These are phyloP conservation scores for Fraxinus cuspidata DNA, from an alignment of 257 asterid genomes.

Conservation along the genomic window DNA sequence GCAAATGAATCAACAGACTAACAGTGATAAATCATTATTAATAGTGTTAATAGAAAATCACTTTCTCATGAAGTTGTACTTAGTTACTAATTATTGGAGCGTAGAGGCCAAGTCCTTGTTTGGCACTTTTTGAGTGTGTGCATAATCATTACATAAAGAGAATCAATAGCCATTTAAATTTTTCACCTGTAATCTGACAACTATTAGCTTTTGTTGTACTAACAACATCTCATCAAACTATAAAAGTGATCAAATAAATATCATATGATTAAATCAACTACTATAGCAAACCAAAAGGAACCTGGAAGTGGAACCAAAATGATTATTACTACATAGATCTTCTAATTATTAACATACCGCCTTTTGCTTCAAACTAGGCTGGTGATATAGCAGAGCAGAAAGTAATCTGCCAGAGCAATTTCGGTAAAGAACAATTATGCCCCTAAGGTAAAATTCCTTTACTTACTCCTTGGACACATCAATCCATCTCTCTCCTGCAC, in stretches of 20 bases:
- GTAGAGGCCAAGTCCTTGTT: conserved; percentile 8
- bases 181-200: conserved; percentile 10
- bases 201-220: neutral
- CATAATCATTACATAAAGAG: conserved; percentile 2
- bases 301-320: neutral
- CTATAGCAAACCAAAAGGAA: neutral
- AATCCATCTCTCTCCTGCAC: neutral
- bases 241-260: neutral
- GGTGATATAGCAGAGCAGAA: neutral
- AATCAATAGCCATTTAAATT: neutral
- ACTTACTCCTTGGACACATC: neutral
- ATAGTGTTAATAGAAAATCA: neutral
- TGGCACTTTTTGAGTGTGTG: neutral
- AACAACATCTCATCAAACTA: neutral
- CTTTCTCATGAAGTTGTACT: neutral
- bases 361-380: neutral
- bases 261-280: neutral
- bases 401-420: neutral
- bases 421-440: neutral
- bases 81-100: neutral
- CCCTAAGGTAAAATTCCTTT: neutral
- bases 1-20: conserved; percentile 9
- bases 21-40: neutral
- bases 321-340: neutral
- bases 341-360: neutral